Percentiles rank a stretch among this genome's conserved stretches.
phyloP scores from a whole-genome alignment of 1,284 basidiomycete species.

The Puccinia novopanici region DNA sequence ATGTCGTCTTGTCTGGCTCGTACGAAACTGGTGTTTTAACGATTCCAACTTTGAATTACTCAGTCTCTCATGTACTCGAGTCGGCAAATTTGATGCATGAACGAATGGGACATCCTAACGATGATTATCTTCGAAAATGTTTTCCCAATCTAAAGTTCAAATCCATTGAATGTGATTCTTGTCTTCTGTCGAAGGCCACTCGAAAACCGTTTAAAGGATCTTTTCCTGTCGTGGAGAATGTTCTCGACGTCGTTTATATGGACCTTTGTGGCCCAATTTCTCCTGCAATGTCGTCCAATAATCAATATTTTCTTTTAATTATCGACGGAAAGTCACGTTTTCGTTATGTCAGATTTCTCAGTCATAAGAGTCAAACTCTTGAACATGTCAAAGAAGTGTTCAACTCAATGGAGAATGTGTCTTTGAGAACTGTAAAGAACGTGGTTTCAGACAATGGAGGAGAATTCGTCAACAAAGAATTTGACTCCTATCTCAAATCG shows the following conservation, averaged over 20 bases:
- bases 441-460: neutral
- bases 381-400: neutral
- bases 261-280: too few relatives aligned
- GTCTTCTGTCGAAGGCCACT: constrained; percentile 3
- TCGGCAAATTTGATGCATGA: too few relatives aligned
- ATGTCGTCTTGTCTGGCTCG: neutral
- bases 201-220: neutral
- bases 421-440: neutral
- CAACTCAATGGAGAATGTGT: neutral
- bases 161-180: constrained; percentile 4
- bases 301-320: too few relatives aligned
- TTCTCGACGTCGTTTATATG: too few relatives aligned
- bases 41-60: neutral
- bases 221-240: too few relatives aligned
- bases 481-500: neutral
- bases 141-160: neutral
- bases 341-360: too few relatives aligned
- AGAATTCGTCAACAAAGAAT: neutral
- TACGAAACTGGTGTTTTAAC: too few relatives aligned
- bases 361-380: too few relatives aligned
- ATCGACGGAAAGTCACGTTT: too few relatives aligned
- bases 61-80: neutral
- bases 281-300: too few relatives aligned
- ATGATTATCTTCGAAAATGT: too few relatives aligned
- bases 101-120: neutral